Evolutionary conservation across 257 asterid species (phyloP), one percentile per base, ranked within the genome.

Genomic region (Gentiana straminea): DNA sequence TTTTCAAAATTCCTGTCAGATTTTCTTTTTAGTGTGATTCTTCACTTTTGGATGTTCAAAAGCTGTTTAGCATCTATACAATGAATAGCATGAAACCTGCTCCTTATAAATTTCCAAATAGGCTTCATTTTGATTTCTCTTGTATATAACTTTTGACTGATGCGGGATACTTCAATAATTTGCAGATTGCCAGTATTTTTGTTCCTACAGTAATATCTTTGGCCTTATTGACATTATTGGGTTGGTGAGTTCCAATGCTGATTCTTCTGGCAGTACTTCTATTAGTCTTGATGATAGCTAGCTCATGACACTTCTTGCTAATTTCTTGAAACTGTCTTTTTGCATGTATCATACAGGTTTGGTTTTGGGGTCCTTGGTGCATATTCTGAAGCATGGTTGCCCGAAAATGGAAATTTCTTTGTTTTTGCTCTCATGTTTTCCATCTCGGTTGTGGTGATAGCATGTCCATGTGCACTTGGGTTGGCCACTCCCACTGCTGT

Each of bases 401-500:
- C 91, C 1, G 87, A 84, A 71, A 77, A 85, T 71, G 78, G 91
- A 68, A 92, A 78, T 63, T 74, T 78, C 67, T 92, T 92, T 73
- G 95, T 92, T 47, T 92, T 92, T 62, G 75, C 99, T 50, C 95
- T 92, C 66, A 92, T 88, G 99, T 92, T 92, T 74, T 76, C 99
- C 47, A 88, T 92, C 78, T 81, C 99, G 39, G 95, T 86, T 56
- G 84, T 92, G 15, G 99, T 92, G 66, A 80, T 92, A 66, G 94
- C 99, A 66, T 92, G 99, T 46, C 97, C 99, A 37, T 92, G 99
- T 63, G 99, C 99, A 55, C 97, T 92, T 80, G 99, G 99, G 13
- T 73, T 92, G 81, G 99, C 99, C 57, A 92, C 99, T 66, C 99
- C 99, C 66, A 92, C 99, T 3, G 99, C 99, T 61, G 90, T 92